phyloP scores from a whole-genome alignment of 2,329 filamentous ascomycete species.

The Xylariaceae sp. region DNA sequence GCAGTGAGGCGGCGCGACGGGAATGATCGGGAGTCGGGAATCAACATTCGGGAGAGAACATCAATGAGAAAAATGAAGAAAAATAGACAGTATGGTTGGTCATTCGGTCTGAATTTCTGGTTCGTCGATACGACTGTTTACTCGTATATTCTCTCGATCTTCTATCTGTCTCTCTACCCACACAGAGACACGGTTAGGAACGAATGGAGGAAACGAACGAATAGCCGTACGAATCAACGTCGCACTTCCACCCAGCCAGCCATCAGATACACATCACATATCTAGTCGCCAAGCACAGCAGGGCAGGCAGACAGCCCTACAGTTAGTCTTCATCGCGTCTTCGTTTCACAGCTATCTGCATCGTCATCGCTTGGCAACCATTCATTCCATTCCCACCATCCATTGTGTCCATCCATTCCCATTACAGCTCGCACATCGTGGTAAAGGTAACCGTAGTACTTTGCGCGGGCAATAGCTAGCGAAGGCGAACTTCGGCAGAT shows the following conservation, averaged over 20 bases:
- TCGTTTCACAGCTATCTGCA: slow-evolving; percentile 1
- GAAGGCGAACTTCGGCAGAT: slow-evolving; percentile 1
- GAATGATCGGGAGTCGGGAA: no score
- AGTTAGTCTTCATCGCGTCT: background rate
- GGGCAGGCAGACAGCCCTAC: slow-evolving; percentile 9
- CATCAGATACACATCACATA: background rate
- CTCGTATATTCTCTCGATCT: no score
- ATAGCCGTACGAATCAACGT: background rate
- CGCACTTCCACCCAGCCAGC: background rate
- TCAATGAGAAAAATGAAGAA: no score
- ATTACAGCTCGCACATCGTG: background rate
- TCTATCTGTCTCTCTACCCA: no score
- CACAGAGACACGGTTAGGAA: no score
- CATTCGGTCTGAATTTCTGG: no score
- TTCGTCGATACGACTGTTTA: no score
- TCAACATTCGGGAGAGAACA: no score
- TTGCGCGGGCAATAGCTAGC: slow-evolving; percentile 10
- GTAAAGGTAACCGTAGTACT: background rate
- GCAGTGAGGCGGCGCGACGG: no score
- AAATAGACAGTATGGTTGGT: no score
- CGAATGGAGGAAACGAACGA: background rate
- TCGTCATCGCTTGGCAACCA: slow-evolving; percentile 3
- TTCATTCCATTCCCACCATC: background rate
- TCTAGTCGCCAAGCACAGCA: background rate
- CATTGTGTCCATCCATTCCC: no score